phyloP scores from a whole-genome alignment of 331 rosid species.

The Malus hybrid region DNA sequence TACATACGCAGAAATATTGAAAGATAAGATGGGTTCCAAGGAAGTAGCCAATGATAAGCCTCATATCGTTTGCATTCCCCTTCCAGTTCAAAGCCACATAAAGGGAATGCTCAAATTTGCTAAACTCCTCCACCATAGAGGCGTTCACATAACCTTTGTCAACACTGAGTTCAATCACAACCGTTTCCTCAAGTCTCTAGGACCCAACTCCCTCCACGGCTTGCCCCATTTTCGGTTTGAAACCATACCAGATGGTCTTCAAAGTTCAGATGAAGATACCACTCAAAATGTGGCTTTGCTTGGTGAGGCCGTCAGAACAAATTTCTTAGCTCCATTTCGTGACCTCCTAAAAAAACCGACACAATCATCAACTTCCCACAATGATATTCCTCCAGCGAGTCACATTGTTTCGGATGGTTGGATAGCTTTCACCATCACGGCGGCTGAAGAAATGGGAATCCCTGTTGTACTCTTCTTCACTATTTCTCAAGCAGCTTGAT shows the following conservation, averaged over 20 bases:
- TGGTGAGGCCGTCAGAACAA: background rate
- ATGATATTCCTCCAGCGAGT: conserved; percentile 13
- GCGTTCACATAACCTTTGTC: background rate
- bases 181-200: background rate
- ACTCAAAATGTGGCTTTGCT: background rate
- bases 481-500: conserved; percentile 21
- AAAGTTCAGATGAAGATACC: background rate
- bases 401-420: conserved; percentile 35
- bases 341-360: background rate
- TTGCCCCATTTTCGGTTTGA: background rate
- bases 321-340: background rate
- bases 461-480: conserved; percentile 24
- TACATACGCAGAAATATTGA: background rate
- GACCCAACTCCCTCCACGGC: background rate
- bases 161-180: background rate
- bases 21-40: background rate
- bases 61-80: background rate
- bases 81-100: background rate
- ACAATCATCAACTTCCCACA: background rate
- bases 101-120: background rate
- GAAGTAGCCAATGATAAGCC: background rate
- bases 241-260: background rate
- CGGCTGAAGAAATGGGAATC: conserved; percentile 24
- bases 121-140: background rate
- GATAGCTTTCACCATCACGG: conserved; percentile 31